A percentile compares a stretch with the other conserved stretches of the same genome.
These are phyloP conservation scores for Aspergillus melleus DNA, from an alignment of 2,329 filamentous ascomycete species.

Conservation along the genomic window DNA sequence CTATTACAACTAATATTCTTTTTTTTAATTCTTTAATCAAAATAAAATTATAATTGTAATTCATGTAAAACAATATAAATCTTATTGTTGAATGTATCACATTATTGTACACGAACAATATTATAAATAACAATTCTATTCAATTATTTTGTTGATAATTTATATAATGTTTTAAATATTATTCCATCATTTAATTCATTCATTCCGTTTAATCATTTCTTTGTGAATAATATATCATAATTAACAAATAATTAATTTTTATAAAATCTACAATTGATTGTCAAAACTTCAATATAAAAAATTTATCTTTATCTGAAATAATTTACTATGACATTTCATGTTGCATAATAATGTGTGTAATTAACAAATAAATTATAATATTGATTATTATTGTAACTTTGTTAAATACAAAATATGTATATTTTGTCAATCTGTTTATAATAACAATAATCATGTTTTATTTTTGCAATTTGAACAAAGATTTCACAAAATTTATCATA, in stretches of 20 bases:
- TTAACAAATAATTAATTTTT: background rate
- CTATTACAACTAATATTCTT: background rate
- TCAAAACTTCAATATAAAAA: slow-evolving; percentile 9
- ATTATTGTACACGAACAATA: slow-evolving; percentile 1
- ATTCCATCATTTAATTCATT: slow-evolving; percentile 8
- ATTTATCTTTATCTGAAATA: slow-evolving; percentile 2
- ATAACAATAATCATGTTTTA: background rate
- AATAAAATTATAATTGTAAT: background rate
- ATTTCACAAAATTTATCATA: background rate
- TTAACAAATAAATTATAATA: background rate
- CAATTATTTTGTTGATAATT: slow-evolving; percentile 9
- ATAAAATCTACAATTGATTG: background rate
- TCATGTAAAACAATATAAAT: background rate
- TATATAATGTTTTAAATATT: slow-evolving; percentile 8
- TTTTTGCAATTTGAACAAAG: background rate
- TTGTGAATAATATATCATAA: background rate
- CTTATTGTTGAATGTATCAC: slow-evolving; percentile 1
- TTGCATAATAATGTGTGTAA: slow-evolving; percentile 1
- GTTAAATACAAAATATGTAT: background rate
- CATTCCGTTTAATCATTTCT: slow-evolving; percentile 1
- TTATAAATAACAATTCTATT: slow-evolving; percentile 1
- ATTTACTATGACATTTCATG: background rate
- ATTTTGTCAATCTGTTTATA: background rate
- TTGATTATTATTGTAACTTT: background rate
- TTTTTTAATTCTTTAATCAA: background rate